A percentile compares a stretch with the other conserved stretches of the same genome.
Evolutionary conservation across 2,329 filamentous ascomycete genomes (phyloP).

Genomic region (Aspergillus cejpii): DNA sequence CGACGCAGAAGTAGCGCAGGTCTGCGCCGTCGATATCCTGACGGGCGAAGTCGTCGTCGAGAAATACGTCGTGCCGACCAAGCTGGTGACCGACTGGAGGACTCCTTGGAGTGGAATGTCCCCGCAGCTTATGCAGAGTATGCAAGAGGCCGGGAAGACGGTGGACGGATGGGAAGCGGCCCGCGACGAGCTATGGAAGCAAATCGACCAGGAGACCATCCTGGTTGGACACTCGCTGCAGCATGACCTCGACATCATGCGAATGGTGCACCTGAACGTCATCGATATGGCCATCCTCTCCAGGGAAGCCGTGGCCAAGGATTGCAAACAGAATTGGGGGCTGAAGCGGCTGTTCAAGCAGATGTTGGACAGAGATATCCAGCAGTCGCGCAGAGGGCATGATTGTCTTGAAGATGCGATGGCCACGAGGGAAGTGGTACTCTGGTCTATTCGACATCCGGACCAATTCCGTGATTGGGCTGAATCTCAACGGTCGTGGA

Average conservation of each 20-base stretch:
- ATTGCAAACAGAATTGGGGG: slow-evolving; percentile 23
- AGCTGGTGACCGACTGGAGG: slow-evolving; percentile 34
- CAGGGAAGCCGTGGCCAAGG: slow-evolving; percentile 25
- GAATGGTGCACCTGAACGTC: slow-evolving; percentile 39
- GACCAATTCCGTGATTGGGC: slow-evolving; percentile 35
- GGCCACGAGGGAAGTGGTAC: slow-evolving; percentile 45
- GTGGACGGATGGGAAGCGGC: slow-evolving; percentile 42
- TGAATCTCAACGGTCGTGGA: not conserved
- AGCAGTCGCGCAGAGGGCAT: slow-evolving; percentile 35
- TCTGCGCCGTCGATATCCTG: slow-evolving; percentile 43
- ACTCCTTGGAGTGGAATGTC: slow-evolving; percentile 39
- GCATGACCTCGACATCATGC: slow-evolving; percentile 42
- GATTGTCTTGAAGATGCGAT: slow-evolving; percentile 47
- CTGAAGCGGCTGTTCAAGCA: slow-evolving; percentile 34
- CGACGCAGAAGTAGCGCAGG: slow-evolving; percentile 29
- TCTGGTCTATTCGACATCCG: slow-evolving; percentile 43
- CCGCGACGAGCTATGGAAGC: slow-evolving; percentile 38
- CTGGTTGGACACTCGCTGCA: slow-evolving; percentile 46
- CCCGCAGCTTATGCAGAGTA: slow-evolving; percentile 24
- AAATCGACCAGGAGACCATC: slow-evolving; percentile 42
- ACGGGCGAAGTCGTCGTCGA: slow-evolving; percentile 45
- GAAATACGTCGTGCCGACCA: slow-evolving; percentile 36
- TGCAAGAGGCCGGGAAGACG: slow-evolving; percentile 24
- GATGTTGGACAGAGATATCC: slow-evolving; percentile 36
- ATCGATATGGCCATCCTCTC: slow-evolving; percentile 44